These are phyloP conservation scores for Aspergillus sp. DNA, from an alignment of 2,329 filamentous ascomycete genomes.

Conservation along the genomic window DNA sequence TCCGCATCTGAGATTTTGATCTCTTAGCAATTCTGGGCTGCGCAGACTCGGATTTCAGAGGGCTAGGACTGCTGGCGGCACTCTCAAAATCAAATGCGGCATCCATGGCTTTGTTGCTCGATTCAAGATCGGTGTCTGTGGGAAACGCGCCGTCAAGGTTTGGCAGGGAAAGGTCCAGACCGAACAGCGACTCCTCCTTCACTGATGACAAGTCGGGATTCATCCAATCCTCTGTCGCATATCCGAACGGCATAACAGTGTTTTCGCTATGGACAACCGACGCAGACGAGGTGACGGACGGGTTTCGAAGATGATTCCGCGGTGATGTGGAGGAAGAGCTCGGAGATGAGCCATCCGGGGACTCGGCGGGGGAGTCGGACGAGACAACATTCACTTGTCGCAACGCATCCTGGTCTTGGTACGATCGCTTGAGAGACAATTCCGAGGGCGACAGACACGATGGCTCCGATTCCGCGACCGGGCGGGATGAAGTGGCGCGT, in stretches of 20 bases:
- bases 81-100: slow-evolving; percentile 53
- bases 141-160: slow-evolving; percentile 36
- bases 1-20: slow-evolving; percentile 31
- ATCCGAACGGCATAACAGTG: slow-evolving; percentile 38
- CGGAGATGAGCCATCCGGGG: slow-evolving; percentile 46
- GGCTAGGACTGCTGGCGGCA: slow-evolving; percentile 50
- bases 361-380: slow-evolving; percentile 48
- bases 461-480: slow-evolving; percentile 30
- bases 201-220: slow-evolving; percentile 38
- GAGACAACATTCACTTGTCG: slow-evolving; percentile 36
- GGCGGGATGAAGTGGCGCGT: slow-evolving; percentile 34
- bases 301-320: slow-evolving; percentile 42
- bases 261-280: slow-evolving; percentile 44
- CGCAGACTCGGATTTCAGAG: slow-evolving; percentile 35
- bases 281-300: slow-evolving; percentile 44
- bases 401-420: slow-evolving; percentile 36
- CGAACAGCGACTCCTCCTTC: slow-evolving; percentile 45
- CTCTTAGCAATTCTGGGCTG: slow-evolving; percentile 27
- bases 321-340: slow-evolving; percentile 48
- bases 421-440: slow-evolving; percentile 31
- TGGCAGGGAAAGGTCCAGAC: slow-evolving; percentile 38
- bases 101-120: slow-evolving; percentile 51
- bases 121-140: slow-evolving; percentile 44
- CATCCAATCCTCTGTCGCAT: slow-evolving; percentile 41
- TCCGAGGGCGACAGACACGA: slow-evolving; percentile 34